These are phyloP conservation scores for Onygena corvina DNA, from an alignment of 2,329 filamentous ascomycete genomes.

Conservation along the genomic window DNA sequence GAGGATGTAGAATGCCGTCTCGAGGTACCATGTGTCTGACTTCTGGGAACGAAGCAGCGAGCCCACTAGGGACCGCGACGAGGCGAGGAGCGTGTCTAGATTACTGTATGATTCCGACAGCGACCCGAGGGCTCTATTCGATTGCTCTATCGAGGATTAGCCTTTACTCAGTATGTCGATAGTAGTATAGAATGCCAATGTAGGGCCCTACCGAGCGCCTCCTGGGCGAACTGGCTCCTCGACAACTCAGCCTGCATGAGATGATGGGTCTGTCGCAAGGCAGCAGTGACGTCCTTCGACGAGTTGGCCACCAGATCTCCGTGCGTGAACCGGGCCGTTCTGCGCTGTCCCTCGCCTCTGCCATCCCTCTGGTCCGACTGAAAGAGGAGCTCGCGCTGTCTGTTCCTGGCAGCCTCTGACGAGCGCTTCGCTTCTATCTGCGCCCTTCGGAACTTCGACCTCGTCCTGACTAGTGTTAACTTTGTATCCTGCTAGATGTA, in stretches of 20 bases:
- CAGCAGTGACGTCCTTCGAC: conserved; percentile 70
- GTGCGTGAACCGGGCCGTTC: conserved; percentile 45
- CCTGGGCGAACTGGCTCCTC: conserved; percentile 77
- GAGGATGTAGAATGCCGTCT: conserved; percentile 76
- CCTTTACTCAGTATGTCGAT: conserved; percentile 7
- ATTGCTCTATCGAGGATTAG: conserved; percentile 44
- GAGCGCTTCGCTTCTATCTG: conserved; percentile 67
- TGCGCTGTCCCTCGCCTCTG: conserved; percentile 22
- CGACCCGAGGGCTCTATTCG: conserved; percentile 66
- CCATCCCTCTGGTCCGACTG: conserved; percentile 39
- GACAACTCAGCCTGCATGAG: conserved; percentile 75
- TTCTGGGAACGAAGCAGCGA: conserved; percentile 79
- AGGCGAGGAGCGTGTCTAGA: conserved; percentile 64
- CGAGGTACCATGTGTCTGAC: conserved; percentile 95
- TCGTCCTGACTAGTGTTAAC: conserved; percentile 37
- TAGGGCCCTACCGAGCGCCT: conserved; percentile 51
- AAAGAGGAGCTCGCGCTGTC: conserved; percentile 65
- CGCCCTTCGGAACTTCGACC: conserved; percentile 65
- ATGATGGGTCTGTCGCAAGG: conserved; percentile 72
- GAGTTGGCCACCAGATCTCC: conserved; percentile 63
- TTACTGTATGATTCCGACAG: conserved; percentile 70
- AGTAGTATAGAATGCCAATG: neutral
- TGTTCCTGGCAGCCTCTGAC: conserved; percentile 58
- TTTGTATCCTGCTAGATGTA: neutral
- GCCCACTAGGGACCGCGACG: conserved; percentile 61